Conservation (phyloP, 768 basidiomycete genomes). For the Hypholoma sublateritium region DNA sequence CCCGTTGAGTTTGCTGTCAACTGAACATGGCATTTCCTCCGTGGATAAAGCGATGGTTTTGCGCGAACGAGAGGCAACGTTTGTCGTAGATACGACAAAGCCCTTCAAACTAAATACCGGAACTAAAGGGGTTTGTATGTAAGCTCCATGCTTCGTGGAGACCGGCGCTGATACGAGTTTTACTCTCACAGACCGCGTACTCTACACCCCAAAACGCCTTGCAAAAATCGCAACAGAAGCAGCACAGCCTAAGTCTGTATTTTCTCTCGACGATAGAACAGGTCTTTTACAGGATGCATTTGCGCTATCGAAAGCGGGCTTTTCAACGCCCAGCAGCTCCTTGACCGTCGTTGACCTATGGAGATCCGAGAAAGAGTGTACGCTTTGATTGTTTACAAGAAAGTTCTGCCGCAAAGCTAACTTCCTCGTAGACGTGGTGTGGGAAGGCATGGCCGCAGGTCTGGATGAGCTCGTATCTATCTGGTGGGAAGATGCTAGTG, state of each 20-base stretch:
- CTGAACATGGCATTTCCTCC: conserved; percentile 49
- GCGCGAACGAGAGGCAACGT: conserved; percentile 62
- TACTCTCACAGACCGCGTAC: conserved; percentile 65
- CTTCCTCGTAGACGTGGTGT: conserved; percentile 64
- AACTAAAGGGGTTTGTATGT: conserved; percentile 86
- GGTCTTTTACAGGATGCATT: conserved; percentile 85
- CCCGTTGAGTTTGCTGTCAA: conserved; percentile 72
- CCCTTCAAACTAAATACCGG: conserved; percentile 90
- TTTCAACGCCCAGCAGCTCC: conserved; percentile 71
- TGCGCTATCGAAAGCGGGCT: conserved; percentile 81
- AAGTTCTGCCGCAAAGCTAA: neutral
- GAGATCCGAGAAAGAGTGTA: conserved; percentile 75
- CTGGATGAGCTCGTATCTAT: conserved; percentile 54
- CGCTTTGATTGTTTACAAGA: conserved; percentile 3
- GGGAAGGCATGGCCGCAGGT: conserved; percentile 64
- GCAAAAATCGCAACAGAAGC: conserved; percentile 79
- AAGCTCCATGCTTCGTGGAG: neutral
- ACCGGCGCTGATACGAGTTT: neutral
- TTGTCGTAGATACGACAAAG: conserved; percentile 69
- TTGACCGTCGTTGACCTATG: conserved; percentile 72
- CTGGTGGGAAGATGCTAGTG: conserved; percentile 81
- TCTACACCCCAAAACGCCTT: conserved; percentile 81
- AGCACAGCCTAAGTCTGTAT: conserved; percentile 58
- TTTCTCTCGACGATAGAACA: conserved; percentile 83
- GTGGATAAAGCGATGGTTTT: conserved; percentile 68